These are phyloP conservation scores for Colletotrichum aenigma DNA, from an alignment of 2,329 filamentous ascomycete genomes.

Conservation along the genomic window DNA sequence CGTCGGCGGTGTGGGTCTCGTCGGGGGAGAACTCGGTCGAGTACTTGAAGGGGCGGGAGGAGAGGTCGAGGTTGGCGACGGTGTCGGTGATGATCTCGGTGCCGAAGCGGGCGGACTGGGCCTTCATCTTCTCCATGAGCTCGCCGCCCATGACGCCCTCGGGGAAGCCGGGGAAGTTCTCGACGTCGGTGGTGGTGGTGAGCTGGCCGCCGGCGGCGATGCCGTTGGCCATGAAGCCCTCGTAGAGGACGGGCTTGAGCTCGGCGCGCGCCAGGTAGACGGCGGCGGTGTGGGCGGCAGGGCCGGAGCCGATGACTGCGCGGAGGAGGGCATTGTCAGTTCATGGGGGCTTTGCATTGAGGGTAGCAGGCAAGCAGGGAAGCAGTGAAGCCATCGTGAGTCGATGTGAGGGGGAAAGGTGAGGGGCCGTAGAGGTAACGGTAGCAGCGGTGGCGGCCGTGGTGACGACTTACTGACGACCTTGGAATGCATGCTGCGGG, in stretches of 20 bases:
- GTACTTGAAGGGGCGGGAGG: constrained; percentile 85
- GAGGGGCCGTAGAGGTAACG: constrained; percentile 16
- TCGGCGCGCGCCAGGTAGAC: constrained; percentile 96
- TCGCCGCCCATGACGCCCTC: constrained; percentile 84
- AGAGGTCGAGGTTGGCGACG: constrained; percentile 85
- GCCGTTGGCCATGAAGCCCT: constrained; percentile 97
- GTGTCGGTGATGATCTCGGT: constrained; percentile 94
- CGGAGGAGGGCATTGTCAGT: neutral
- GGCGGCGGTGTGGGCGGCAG: constrained; percentile 95
- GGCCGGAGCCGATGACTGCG: constrained; percentile 86
- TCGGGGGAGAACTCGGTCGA: constrained; percentile 89
- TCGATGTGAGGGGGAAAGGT: neutral
- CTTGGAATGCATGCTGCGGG: constrained; percentile 85
- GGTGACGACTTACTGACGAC: constrained; percentile 74
- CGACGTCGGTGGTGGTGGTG: constrained; percentile 96
- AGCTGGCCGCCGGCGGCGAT: constrained; percentile 96
- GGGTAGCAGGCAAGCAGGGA: neutral
- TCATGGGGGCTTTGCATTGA: neutral
- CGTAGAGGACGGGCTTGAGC: constrained; percentile 92
- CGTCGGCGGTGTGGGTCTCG: constrained; percentile 85
- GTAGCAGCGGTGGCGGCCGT: neutral
- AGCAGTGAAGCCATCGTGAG: constrained; percentile 1
- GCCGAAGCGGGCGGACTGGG: constrained; percentile 89
- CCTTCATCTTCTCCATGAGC: constrained; percentile 95
- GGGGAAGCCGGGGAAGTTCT: constrained; percentile 97